phyloP scores from a whole-genome alignment of 371 early-diverging fungal species.

The Enteropsectra breve region DNA sequence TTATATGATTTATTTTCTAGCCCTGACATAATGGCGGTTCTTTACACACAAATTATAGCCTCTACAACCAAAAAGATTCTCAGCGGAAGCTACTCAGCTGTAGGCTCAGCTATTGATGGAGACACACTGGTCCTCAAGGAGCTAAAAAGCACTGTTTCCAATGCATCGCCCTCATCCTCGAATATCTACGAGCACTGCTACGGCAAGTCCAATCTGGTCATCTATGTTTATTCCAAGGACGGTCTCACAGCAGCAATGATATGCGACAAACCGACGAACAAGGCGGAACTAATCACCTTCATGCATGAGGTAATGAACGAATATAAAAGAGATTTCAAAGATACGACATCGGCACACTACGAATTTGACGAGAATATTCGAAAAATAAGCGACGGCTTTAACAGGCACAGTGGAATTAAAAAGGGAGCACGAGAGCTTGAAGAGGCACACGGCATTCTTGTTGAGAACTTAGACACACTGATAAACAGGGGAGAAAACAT shows the following conservation, averaged over 20 bases:
- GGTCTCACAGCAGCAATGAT: background rate
- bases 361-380: constrained; percentile 35
- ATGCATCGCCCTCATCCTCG: background rate
- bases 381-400: constrained; percentile 28
- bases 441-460: constrained; percentile 32
- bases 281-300: constrained; percentile 18
- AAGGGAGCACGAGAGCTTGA: constrained; percentile 29
- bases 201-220: background rate
- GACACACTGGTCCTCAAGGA: constrained; percentile 38
- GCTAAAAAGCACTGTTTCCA: constrained; percentile 18
- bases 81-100: constrained; percentile 27
- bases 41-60: constrained; percentile 44
- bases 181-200: constrained; percentile 3
- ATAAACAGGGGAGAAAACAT: constrained; percentile 47
- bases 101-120: constrained; percentile 10
- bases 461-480: constrained; percentile 45
- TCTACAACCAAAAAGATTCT: constrained; percentile 33
- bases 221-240: background rate
- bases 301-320: constrained; percentile 13
- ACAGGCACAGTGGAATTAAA: constrained; percentile 27
- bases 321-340: background rate
- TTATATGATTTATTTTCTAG: too few species aligned
- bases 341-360: constrained; percentile 25
- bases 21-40: constrained; percentile 37
- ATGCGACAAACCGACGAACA: constrained; percentile 1